phyloP scores from a whole-genome alignment of 371 early-diverging fungal genomes.

The Circinella umbellata region DNA sequence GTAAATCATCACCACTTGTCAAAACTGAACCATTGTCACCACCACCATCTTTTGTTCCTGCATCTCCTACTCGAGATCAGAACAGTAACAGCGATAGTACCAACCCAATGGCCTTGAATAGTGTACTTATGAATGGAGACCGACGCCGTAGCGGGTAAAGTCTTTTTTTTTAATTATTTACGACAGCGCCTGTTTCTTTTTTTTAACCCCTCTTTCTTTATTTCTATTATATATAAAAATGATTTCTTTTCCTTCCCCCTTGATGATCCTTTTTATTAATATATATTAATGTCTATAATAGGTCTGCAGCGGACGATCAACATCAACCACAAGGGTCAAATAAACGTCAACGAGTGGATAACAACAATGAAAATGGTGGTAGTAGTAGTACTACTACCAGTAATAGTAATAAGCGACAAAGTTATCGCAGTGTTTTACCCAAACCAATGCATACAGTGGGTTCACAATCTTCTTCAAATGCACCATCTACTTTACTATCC shows the following conservation, averaged over 20 bases:
- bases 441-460: conserved; percentile 46
- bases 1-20: conserved; percentile 17
- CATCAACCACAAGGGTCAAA: conserved; percentile 10
- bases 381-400: background rate
- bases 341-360: conserved; percentile 13
- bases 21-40: conserved; percentile 47
- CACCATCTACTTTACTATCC: conserved; percentile 31
- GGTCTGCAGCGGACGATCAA: conserved; percentile 20
- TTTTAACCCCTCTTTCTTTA: background rate
- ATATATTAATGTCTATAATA: background rate
- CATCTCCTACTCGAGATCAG: conserved; percentile 15
- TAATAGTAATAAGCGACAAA: conserved; percentile 7
- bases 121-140: conserved; percentile 31
- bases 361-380: conserved; percentile 6
- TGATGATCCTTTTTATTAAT: background rate
- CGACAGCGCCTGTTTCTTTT: background rate
- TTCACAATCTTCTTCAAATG: conserved; percentile 29
- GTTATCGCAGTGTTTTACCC: conserved; percentile 26
- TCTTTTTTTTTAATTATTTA: background rate
- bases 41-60: conserved; percentile 30
- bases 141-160: conserved; percentile 36
- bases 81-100: conserved; percentile 9
- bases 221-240: background rate
- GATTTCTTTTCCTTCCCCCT: background rate
- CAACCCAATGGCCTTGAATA: conserved; percentile 43